Percentiles rank a stretch among this genome's conserved stretches.
Conservation (phyloP, 176 grass and related monocot genomes). For the Sorghum bicolor region Sorghum_bicolor_NCBIv3 NC_012875.2:60011001-60011500, state of each 20-base stretch:
- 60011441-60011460: conserved; percentile 52
- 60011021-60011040: not conserved
- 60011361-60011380: conserved; percentile 54
- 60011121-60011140: conserved; percentile 49
- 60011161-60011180: conserved; percentile 9
- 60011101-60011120: conserved; percentile 28
- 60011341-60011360: conserved; percentile 70
- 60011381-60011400: conserved; percentile 82
- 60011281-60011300: conserved; percentile 47
- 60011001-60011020: not conserved
- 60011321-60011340: conserved; percentile 44
- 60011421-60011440: conserved; percentile 91
- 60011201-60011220: conserved; percentile 19
- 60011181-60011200: conserved; percentile 8
- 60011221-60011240: not conserved
- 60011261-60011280: conserved; percentile 63
- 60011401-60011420: conserved; percentile 62
- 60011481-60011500: conserved; percentile 57
- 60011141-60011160: conserved; percentile 52
- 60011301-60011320: conserved; percentile 62
- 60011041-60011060: not conserved
- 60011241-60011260: conserved; percentile 52
- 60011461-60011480: conserved; percentile 39
- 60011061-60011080: not conserved
- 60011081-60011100: conserved; percentile 24